Evolutionary conservation across 2,329 filamentous ascomycete species (phyloP).

Genomic region (Septoria linicola): DNA sequence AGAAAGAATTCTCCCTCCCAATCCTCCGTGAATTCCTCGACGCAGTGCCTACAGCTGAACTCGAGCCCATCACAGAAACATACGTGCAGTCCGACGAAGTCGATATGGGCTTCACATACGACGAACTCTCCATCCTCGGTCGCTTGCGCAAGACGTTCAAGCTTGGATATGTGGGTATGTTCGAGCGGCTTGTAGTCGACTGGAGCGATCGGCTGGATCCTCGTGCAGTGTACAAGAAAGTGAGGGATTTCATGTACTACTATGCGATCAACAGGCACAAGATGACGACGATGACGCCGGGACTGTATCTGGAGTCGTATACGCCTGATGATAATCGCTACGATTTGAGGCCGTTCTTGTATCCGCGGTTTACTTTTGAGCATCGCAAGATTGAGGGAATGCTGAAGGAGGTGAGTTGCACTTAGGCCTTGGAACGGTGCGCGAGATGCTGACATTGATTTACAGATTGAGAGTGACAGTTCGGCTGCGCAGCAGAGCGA

Average conservation of each 20-base stretch:
- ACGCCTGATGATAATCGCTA: conserved; percentile 53
- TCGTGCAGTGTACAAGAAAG: conserved; percentile 42
- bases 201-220: conserved; percentile 45
- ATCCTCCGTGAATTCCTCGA: conserved; percentile 65
- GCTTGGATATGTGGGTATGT: conserved; percentile 56
- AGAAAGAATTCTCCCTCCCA: conserved; percentile 59
- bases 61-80: conserved; percentile 63
- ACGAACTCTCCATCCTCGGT: conserved; percentile 55
- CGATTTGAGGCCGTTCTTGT: conserved; percentile 58
- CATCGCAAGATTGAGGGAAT: conserved; percentile 52
- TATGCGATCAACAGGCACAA: conserved; percentile 67
- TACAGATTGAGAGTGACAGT: no score
- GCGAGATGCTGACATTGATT: no score
- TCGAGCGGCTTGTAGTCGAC: conserved; percentile 52
- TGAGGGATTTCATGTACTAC: conserved; percentile 51
- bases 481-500: no score
- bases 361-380: conserved; percentile 49
- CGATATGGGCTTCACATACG: conserved; percentile 56
- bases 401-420: conserved; percentile 39
- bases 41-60: conserved; percentile 51
- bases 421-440: no score
- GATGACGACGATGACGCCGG: conserved; percentile 60
- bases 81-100: conserved; percentile 61
- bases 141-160: conserved; percentile 56
- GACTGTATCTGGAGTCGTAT: conserved; percentile 55